A percentile compares a stretch with the other conserved stretches of the same genome.
Conservation (phyloP, 768 basidiomycete species). For the Cubamyces lactineus region DNA sequence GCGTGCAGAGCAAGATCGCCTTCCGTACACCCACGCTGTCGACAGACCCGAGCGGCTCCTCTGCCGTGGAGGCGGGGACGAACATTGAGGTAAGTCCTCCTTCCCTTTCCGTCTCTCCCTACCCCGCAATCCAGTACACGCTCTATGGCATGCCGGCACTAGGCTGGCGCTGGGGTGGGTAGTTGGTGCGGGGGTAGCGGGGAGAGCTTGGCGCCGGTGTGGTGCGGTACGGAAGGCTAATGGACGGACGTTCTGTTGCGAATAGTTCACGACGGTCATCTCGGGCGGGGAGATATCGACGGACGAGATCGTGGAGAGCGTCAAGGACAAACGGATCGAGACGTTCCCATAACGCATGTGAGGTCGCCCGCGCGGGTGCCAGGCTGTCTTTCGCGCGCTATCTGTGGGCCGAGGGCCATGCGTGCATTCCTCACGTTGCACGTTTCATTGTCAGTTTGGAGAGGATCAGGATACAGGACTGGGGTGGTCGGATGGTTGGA, state of each 20-base stretch:
- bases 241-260: neutral
- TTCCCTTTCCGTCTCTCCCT: neutral
- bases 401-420: too few species aligned
- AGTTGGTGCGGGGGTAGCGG: too few species aligned
- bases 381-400: too few species aligned
- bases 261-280: slow-evolving; percentile 20
- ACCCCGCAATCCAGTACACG: neutral
- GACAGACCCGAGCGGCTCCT: slow-evolving; percentile 5
- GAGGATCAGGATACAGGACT: too few species aligned
- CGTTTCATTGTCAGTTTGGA: too few species aligned
- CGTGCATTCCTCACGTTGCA: too few species aligned
- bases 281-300: slow-evolving; percentile 3
- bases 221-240: neutral
- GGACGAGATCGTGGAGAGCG: slow-evolving; percentile 14
- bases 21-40: slow-evolving; percentile 13
- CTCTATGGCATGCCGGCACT: too few species aligned
- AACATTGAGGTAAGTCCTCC: slow-evolving; percentile 17
- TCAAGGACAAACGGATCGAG: slow-evolving; percentile 7
- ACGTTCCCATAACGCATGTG: slow-evolving; percentile 1
- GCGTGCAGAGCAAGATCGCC: slow-evolving; percentile 4
- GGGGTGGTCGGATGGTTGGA: too few species aligned
- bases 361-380: neutral
- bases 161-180: too few species aligned
- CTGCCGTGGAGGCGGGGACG: neutral
- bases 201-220: neutral